Evolutionary conservation across 2,329 filamentous ascomycete species (phyloP), one percentile per base, ranked within the genome.

Genomic region (Niveomyces coronatus): DNA sequence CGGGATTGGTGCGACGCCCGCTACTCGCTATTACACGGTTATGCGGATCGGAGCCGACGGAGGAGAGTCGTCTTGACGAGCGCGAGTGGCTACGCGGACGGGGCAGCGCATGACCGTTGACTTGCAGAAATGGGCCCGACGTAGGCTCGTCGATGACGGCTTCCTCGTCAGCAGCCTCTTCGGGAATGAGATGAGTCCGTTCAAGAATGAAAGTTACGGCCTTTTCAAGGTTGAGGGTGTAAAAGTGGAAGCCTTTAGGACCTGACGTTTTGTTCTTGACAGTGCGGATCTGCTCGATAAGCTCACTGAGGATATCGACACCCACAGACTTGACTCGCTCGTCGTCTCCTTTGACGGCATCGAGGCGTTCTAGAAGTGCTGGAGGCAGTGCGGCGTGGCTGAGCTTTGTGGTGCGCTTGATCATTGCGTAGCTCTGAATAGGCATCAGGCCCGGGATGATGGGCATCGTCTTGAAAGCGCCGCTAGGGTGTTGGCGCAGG

Each of bases 391-490:
- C 79, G 33, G 88, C 89, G 57, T 95, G 87, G 57, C 87, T 94
- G 30, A 98, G 72, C 63, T 96, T 98, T 17, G 88, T 89, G 22
- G 89, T 94, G 45, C 91, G 71, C 53, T 86, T 86, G 52, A 98
- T 76, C 67, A 94, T 96, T 57, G 94, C 85, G 61, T 94, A 96
- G 62, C 85, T 93, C 63, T 98, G 91, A 37, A 98, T 87, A 10
- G 91, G 91, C 88, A 98, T 95, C 51, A 98, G 68, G 2, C 91
- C 91, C 0, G 91, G 89, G 40, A 98, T 84, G 48, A 98, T 93
- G 6, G 85, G 82, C 17, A 95, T 83, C 3, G 74, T 76, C 61
- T 84, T 85, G 64, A 98, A 95, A 3, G 74, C 72, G 4, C 86
- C 86, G 52, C 85, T 93, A 33, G 85, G 76, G 53, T 98, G 86